Evolutionary conservation across 1,284 basidiomycete species (phyloP).

Genomic region (Malassezia nana): DNA sequence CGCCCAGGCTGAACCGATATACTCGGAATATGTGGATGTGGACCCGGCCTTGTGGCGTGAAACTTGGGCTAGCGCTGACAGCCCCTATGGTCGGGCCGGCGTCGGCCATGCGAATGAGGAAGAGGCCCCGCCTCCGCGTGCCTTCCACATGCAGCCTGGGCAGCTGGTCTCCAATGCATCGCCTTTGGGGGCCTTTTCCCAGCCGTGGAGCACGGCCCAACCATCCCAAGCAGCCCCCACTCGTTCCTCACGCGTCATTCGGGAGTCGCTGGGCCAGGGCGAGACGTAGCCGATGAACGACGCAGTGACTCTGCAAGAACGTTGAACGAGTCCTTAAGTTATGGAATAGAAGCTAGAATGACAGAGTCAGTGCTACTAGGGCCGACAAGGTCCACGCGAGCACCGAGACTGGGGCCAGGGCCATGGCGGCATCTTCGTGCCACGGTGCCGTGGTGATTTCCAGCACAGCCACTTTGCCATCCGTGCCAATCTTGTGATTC

Average conservation of each 20-base stretch:
- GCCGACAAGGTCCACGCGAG: background rate
- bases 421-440: background rate
- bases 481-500: slow-evolving; percentile 40
- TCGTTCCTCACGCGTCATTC: background rate
- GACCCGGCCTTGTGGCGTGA: slow-evolving; percentile 1
- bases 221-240: background rate
- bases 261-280: background rate
- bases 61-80: slow-evolving; percentile 8
- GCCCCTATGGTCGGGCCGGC: slow-evolving; percentile 14
- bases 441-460: slow-evolving; percentile 20
- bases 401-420: background rate
- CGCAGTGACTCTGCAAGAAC: background rate
- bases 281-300: background rate
- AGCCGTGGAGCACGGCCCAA: background rate
- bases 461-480: slow-evolving; percentile 33
- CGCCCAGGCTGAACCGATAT: background rate
- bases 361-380: background rate
- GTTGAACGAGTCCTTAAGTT: background rate
- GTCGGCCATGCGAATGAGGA: slow-evolving; percentile 7
- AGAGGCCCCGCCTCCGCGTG: slow-evolving; percentile 10
- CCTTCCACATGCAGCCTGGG: slow-evolving; percentile 16
- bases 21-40: background rate
- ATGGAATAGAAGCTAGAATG: background rate
- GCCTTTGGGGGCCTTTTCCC: slow-evolving; percentile 14
- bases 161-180: slow-evolving; percentile 2